A percentile compares a stretch with the other conserved stretches of the same genome.
Evolutionary conservation across 345 rosid genomes (phyloP).

Genomic region (Garcia nutans): DNA sequence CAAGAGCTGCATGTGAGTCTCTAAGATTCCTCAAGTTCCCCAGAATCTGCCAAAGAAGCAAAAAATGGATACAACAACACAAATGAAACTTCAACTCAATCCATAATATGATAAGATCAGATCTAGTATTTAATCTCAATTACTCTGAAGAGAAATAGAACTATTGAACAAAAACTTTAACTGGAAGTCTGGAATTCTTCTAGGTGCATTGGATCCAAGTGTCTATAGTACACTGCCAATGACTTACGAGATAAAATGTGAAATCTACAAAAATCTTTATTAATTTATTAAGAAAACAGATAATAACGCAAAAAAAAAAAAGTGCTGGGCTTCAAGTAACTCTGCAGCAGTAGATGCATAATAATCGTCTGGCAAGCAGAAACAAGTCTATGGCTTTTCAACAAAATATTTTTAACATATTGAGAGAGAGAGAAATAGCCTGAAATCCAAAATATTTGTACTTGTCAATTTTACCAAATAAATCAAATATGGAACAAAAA

Average conservation of each 20-base stretch:
- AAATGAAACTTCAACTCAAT: neutral
- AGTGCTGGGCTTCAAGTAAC: neutral
- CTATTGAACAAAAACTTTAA: neutral
- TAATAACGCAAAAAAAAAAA: neutral
- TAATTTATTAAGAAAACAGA: neutral
- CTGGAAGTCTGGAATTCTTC: neutral
- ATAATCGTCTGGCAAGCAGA: neutral
- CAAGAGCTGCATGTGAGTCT: constrained; percentile 92
- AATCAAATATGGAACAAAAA: neutral
- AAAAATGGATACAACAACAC: neutral
- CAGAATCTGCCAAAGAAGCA: constrained; percentile 58
- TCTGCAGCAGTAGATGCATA: neutral
- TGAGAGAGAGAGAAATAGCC: too few relatives aligned
- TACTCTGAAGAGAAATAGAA: neutral
- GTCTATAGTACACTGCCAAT: neutral
- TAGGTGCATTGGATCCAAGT: neutral
- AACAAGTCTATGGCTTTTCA: too few relatives aligned
- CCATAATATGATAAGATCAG: neutral
- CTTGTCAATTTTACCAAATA: too few relatives aligned
- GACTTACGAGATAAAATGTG: neutral
- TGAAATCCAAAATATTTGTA: too few relatives aligned
- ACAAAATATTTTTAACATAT: too few relatives aligned
- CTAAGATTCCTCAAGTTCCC: constrained; percentile 94
- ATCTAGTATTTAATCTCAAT: neutral
- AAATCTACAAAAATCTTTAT: neutral